Evolutionary conservation across 352 stramenopile species (phyloP).

Genomic region (Saprolegnia diclina): DNA sequence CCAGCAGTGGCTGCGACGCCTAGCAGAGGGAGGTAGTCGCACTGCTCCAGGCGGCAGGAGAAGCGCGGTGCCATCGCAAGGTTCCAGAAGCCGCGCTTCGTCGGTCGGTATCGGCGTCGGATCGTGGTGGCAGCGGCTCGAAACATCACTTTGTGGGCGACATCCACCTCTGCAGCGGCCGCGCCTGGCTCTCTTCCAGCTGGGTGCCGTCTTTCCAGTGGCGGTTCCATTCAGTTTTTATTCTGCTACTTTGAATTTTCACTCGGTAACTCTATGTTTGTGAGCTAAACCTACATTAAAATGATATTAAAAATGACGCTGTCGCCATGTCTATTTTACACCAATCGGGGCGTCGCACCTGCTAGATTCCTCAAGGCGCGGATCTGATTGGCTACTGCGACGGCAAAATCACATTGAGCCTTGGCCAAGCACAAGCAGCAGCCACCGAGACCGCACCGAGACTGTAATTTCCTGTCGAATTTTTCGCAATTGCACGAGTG

Average conservation of each 20-base stretch:
- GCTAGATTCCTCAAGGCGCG: neutral
- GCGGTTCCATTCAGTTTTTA: neutral
- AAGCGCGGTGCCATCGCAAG: neutral
- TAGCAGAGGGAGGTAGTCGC: neutral
- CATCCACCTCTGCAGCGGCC: neutral
- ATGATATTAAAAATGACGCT: slow-evolving; percentile 1
- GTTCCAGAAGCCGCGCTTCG: neutral
- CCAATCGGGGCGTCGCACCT: neutral
- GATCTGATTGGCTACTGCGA: slow-evolving; percentile 1
- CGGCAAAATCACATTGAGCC: neutral
- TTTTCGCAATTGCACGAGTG: too few species aligned
- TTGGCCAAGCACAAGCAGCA: neutral
- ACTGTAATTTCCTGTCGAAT: too few species aligned
- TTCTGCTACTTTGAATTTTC: neutral
- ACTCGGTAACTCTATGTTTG: neutral
- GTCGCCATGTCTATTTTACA: slow-evolving; percentile 14
- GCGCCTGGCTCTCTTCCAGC: neutral
- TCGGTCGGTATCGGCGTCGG: neutral
- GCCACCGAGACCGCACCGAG: neutral
- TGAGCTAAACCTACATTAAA: neutral
- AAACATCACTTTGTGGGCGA: neutral
- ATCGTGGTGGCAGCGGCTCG: neutral
- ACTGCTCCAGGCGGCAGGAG: neutral
- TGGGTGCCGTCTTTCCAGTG: neutral
- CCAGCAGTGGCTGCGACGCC: neutral